Conservation (phyloP, 2,329 filamentous ascomycete genomes). For the Akanthomyces lecanii region DNA sequence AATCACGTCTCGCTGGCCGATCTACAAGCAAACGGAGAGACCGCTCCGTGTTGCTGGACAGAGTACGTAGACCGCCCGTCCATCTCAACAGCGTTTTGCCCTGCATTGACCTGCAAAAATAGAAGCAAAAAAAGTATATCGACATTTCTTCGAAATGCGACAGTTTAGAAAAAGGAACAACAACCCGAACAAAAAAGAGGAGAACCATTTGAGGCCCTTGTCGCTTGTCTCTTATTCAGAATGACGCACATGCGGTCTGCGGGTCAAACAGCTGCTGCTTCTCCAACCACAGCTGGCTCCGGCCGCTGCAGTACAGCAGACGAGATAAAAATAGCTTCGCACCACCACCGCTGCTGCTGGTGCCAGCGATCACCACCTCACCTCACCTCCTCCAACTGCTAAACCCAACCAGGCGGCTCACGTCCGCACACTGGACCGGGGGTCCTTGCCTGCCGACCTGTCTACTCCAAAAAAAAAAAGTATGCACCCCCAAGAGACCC, state of each 20-base stretch:
- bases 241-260: not conserved
- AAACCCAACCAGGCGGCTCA: conserved; percentile 3
- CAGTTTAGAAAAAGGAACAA: not conserved
- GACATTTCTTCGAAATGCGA: not conserved
- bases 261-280: not conserved
- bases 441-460: not conserved
- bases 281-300: not conserved
- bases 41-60: not conserved
- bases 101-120: not conserved
- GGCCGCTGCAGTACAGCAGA: not conserved
- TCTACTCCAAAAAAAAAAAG: not conserved
- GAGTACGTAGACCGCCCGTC: too few relatives aligned
- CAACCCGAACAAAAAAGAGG: not conserved
- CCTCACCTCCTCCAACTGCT: not conserved
- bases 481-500: not conserved
- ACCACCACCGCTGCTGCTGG: not conserved
- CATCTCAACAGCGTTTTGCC: not conserved
- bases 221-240: not conserved
- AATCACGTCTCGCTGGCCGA: not conserved
- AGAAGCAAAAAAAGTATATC: too few relatives aligned
- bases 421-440: not conserved
- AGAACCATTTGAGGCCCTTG: too few relatives aligned
- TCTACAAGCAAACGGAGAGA: not conserved
- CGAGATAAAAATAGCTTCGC: conserved; percentile 8
- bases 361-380: not conserved